Base-by-base conservation (phyloP, 805 yeast species). In the Schwanniomyces vanrijiae region DNA sequence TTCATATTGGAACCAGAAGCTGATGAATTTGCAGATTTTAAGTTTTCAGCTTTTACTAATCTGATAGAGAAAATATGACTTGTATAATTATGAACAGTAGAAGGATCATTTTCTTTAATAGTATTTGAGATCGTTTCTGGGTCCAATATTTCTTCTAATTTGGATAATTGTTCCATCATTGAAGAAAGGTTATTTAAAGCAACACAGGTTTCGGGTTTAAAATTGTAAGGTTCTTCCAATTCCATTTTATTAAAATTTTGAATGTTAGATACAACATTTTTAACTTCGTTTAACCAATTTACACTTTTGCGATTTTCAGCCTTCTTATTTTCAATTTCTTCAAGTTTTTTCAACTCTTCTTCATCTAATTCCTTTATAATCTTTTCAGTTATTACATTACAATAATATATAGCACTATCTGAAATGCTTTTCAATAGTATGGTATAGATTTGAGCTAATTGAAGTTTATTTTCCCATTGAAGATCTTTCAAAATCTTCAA, bases 101-200 rank as follows among this genome's bases (percentile, higher is more conserved):
- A 41, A 37, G 73, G 66, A 54, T 77, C 67, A 53, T 65, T 45
- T 43, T 60, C 34, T 39, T 63, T 55, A 14, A 82, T 65, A 0
- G 73, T 52, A 28, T 62, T 55, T 5, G 85, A 79, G 13, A 82
- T 69, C 25, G 59, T 47, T 47, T 86, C 90, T 0, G 90, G 82
- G 45, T 84, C 81, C 11, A 87, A 53, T 20, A 71, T 59, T 1
- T 73, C 77, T 56, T 85, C 91, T 16, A 87, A 58, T 28, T 71
- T 75, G 40, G 77, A 67, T 8, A 82, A 54, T 46, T 79, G 78
- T 1, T 66, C 56, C 55, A 75, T 60, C 73, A 81, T 73, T 9
- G 78, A 76, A 1, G 80, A 73, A 8, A 90, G 58, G 56, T 90
- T 82, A 62, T 87, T 88, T 50, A 89, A 68, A n/a, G 86, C 82